Base-by-base conservation (phyloP, 2,329 filamentous ascomycete species). In the Xylaria sp. region DNA sequence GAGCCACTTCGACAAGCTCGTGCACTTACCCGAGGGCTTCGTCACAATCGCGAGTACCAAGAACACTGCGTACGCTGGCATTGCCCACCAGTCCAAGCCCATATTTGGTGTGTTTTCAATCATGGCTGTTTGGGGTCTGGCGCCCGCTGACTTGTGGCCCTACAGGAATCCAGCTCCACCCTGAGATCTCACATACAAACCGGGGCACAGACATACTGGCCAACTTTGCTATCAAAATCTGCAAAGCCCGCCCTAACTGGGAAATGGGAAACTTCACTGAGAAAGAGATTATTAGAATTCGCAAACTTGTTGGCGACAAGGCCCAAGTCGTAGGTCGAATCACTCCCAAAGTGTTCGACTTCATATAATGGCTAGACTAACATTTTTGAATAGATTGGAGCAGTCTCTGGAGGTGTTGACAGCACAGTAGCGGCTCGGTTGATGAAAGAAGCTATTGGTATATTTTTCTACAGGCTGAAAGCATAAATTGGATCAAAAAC, bases 1-100 rank as follows among this genome's bases (percentile, higher is more conserved):
- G 93, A 90, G 86, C 68, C 94, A 98, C 75, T 89, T 88, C 60
- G 93, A 97, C 78, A 96, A 96, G 82, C 85, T 98, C 10, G 84
- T 83, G 38, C 80, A 84, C 57, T 81, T 97, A 38, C 93, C 93
- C 8, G 80, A 88, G 35, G 85, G 83, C 40, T 97, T 96, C 74
- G 78, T 85, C 62, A 87, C 83, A 15, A 86, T 97, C 69, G 93
- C 90, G 52, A 89, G 83, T 4, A 94, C 92, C 2, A 74, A 81
- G 52, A 96, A 95, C 78, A 87, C 90, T 0, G 86, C 88, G 23
- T 96, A 85, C 69, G 93, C 93, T 10, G 92, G 87, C 60, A 96
- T 94, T 69, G 90, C 89, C 17, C 90, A 93, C 73, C 73, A 86
- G 74, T 77, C 78, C 8, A 87, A 89, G 79, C 87, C 88, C 25